A percentile compares a stretch with the other conserved stretches of the same genome.
Evolutionary conservation across 23 red algal species (phyloP).

Genomic region (Cyanidium caldarium): DNA sequence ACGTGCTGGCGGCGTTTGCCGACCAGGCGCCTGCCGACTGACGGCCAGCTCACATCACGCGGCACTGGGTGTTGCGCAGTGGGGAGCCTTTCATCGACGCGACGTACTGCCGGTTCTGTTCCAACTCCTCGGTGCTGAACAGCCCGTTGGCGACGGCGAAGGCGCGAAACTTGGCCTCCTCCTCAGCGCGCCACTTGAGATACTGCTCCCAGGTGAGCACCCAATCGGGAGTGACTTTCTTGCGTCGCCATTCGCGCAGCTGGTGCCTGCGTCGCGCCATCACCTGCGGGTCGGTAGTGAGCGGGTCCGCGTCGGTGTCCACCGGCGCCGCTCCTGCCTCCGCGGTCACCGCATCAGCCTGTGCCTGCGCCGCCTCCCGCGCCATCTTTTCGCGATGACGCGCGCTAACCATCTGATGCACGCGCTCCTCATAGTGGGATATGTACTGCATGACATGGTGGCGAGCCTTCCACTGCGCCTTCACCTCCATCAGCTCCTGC

Average conservation of each 20-base stretch:
- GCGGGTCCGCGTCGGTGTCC: not conserved
- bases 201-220: constrained; percentile 42
- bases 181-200: constrained; percentile 40
- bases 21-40: too few species aligned
- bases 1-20: not conserved
- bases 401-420: not conserved
- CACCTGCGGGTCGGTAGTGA: not conserved
- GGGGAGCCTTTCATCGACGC: not conserved
- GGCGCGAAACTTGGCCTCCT: constrained; percentile 43
- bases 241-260: constrained; percentile 20
- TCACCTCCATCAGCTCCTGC: constrained; percentile 71
- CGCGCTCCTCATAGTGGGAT: constrained; percentile 15
- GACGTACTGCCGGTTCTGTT: not conserved
- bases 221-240: constrained; percentile 26
- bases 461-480: constrained; percentile 80
- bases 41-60: constrained; percentile 1
- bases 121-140: constrained; percentile 17
- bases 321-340: not conserved
- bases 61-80: not conserved
- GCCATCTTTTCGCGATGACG: too few species aligned
- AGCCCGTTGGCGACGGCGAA: constrained; percentile 55
- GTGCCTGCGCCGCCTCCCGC: constrained; percentile 18
- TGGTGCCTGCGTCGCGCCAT: not conserved
- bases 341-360: constrained; percentile 7
- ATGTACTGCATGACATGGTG: constrained; percentile 67